phyloP scores from a whole-genome alignment of 1,284 basidiomycete species.

The Gymnopus androsaceus region DNA sequence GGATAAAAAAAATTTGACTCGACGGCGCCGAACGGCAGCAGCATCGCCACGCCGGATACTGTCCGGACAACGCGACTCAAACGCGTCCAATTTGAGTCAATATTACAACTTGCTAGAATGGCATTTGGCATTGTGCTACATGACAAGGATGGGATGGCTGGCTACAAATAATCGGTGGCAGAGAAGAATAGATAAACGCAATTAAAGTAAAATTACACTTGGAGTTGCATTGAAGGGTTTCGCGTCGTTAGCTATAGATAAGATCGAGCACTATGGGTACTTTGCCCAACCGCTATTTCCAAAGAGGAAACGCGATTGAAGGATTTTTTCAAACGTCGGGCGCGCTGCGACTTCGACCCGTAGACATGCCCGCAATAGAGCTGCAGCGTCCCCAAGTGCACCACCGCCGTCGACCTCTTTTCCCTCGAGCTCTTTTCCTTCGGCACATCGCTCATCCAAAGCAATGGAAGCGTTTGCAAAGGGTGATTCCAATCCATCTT shows the following conservation, averaged over 20 bases:
- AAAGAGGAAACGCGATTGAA: conserved; percentile 75
- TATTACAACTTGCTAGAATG: not conserved
- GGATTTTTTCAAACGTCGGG: conserved; percentile 82
- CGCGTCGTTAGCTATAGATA: conserved; percentile 4
- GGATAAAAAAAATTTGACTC: conserved; percentile 54
- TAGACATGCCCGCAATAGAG: conserved; percentile 79
- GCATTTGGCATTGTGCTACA: not conserved
- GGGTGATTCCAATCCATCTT: conserved; percentile 74
- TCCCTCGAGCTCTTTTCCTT: conserved; percentile 69
- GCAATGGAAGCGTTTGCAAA: conserved; percentile 73
- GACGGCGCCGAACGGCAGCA: conserved; percentile 36
- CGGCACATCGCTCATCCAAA: conserved; percentile 74
- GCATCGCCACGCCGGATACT: too few relatives aligned
- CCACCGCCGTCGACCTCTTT: conserved; percentile 80
- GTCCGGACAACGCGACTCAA: conserved; percentile 8
- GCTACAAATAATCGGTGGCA: not conserved
- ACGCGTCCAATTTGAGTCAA: not conserved
- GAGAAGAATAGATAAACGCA: not conserved
- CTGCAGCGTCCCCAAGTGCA: conserved; percentile 78
- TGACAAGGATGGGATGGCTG: not conserved
- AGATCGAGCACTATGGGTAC: conserved; percentile 19
- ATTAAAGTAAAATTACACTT: conserved; percentile 10
- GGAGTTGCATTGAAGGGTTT: not conserved
- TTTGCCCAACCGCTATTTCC: conserved; percentile 68
- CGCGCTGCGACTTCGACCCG: conserved; percentile 69